Evolutionary conservation across 2,329 filamentous ascomycete species (phyloP), one percentile per base, ranked within the genome.

Genomic region (Aspergillus hiratsukae): DNA sequence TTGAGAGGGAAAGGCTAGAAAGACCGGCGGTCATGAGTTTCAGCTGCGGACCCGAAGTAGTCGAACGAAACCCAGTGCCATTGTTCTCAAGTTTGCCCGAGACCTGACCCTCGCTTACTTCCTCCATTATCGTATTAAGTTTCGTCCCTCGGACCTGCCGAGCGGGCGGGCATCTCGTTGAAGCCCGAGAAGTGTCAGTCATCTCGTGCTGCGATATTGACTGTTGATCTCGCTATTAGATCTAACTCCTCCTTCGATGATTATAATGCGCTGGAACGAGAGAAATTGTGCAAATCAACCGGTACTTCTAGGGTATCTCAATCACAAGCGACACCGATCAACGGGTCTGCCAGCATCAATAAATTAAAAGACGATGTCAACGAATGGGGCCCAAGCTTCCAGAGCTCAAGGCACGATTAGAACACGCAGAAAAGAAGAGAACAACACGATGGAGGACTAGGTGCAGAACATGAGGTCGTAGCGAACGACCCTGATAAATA

Each of bases 91-190:
- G 51, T 27, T 62, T 63, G 14, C 65, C 60, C 19, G 58, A 43
- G 49, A 65, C 66, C 17, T 65, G 62, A 8, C 63, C 59, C 59
- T 73, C 74, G 56, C 69, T 71, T 53, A 61, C 69, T 61, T 86
- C 82, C 75, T 87, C 83, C 57, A 85, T 80, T 78, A 86, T 81
- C 60, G 83, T 85, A 82, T 87, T 86, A 81, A 87, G 82, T 60
- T 75, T 72, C 65, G 78, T 76, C 67, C 78, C 80, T 68, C 78
- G 80, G 75, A 71, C 83, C 83, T 80, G 84, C 82, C 80, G 80
- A 75, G 78, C 65, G 50, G 76, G 77, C 57, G 81, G 76, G 68
- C 71, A 76, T 76, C 83, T 84, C 53, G 75, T 75, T 58, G 76
- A 72, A 59, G 78, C 78, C 67, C 80, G 77, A 67, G 73, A 70